phyloP scores from a whole-genome alignment of 257 asterid genomes.

The Ajuga chamaepitys region DNA sequence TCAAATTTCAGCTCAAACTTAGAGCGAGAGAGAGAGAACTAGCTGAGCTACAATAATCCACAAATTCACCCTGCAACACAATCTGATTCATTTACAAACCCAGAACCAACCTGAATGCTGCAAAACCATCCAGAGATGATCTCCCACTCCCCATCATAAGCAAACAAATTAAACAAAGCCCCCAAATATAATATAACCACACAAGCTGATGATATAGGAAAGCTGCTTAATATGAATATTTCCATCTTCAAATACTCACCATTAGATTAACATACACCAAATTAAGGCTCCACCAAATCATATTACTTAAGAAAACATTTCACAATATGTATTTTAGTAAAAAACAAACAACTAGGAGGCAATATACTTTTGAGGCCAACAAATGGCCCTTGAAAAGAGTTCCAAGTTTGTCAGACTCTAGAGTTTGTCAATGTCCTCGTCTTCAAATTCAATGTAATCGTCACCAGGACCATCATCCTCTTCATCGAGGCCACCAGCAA shows the following conservation, averaged over 20 bases:
- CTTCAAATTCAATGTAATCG: conserved; percentile 77
- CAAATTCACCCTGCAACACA: too few species aligned
- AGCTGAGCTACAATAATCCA: too few species aligned
- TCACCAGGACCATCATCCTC: conserved; percentile 65
- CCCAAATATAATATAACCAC: too few species aligned
- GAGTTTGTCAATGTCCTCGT: conserved; percentile 85
- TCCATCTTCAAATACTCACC: not conserved
- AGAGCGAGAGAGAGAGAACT: too few species aligned
- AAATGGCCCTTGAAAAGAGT: not conserved
- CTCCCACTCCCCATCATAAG: too few species aligned
- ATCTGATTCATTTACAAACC: too few species aligned
- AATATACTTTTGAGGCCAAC: not conserved
- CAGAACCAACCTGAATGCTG: too few species aligned
- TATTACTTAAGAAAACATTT: conserved; percentile 19
- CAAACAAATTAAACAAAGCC: too few species aligned
- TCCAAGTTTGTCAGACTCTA: conserved; percentile 19
- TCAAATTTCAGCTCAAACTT: too few species aligned
- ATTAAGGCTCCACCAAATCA: conserved; percentile 10
- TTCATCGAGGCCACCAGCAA: conserved; percentile 60
- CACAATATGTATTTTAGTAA: conserved; percentile 3
- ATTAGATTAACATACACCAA: conserved; percentile 5
- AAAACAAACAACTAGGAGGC: not conserved
- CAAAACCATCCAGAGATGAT: too few species aligned
- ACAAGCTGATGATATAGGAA: not conserved
- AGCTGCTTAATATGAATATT: not conserved